Evolutionary conservation across 345 rosid species (phyloP).

Genomic region (Eucalyptus erythrocorys): DNA sequence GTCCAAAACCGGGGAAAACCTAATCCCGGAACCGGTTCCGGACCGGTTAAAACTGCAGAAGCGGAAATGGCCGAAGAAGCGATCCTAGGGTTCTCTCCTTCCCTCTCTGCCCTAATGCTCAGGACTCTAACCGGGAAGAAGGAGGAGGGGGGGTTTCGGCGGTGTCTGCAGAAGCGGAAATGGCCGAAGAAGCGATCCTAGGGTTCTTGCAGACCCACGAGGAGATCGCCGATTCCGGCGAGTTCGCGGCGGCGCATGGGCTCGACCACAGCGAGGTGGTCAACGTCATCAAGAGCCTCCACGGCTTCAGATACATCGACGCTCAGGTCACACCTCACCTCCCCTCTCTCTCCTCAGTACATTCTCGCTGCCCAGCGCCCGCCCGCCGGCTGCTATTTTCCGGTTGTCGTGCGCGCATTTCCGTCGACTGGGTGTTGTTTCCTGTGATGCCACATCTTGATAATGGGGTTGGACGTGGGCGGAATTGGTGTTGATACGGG

Average conservation of each 20-base stretch:
- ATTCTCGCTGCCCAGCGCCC: background rate
- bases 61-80: too few species aligned
- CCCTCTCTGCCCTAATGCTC: background rate
- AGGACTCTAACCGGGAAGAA: background rate
- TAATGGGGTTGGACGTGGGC: background rate
- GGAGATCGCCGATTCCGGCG: constrained; percentile 56
- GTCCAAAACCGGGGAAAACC: too few species aligned
- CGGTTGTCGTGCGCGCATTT: background rate
- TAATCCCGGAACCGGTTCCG: too few species aligned
- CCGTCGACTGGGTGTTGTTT: background rate
- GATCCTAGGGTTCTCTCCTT: too few species aligned
- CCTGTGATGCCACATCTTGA: background rate
- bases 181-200: constrained; percentile 58
- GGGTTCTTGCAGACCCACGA: constrained; percentile 36
- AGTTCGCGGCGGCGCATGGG: constrained; percentile 36
- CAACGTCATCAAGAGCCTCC: constrained; percentile 77
- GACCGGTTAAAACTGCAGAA: too few species aligned
- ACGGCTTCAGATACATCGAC: constrained; percentile 63
- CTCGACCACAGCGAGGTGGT: constrained; percentile 59
- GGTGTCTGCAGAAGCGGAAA: background rate
- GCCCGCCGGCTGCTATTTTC: too few species aligned
- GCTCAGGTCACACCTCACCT: constrained; percentile 22
- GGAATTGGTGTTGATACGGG: background rate
- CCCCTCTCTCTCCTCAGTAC: background rate
- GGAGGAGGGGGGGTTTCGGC: background rate